phyloP scores from a whole-genome alignment of 352 stramenopile genomes.

The Globisporangium paddicum region DNA sequence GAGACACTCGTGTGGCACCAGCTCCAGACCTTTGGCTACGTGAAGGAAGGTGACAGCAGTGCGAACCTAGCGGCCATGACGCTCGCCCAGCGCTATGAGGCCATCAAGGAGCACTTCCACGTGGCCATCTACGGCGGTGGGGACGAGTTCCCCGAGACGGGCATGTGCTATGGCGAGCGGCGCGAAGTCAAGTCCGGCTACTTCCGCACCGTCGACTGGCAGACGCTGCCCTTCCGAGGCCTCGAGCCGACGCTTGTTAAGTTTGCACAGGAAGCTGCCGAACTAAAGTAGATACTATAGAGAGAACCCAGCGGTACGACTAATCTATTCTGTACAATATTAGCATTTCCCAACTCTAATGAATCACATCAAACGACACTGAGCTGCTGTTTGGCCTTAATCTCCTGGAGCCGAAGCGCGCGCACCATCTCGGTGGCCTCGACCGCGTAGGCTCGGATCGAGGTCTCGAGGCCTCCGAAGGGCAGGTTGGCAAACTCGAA shows the following conservation, averaged over 20 bases:
- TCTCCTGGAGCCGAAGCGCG: not conserved
- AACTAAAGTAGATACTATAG: constrained; percentile 5
- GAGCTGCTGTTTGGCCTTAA: not conserved
- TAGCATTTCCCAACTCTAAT: not conserved
- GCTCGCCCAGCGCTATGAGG: constrained; percentile 20
- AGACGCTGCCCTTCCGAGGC: constrained; percentile 21
- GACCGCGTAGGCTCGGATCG: constrained; percentile 21
- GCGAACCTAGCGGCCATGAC: constrained; percentile 1
- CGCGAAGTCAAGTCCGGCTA: constrained; percentile 17
- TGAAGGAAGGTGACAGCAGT: not conserved
- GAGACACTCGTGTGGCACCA: constrained; percentile 27
- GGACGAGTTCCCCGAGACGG: constrained; percentile 26
- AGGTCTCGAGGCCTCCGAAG: constrained; percentile 23
- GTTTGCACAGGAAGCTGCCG: constrained; percentile 26
- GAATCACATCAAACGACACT: not conserved
- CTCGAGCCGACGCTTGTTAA: constrained; percentile 29
- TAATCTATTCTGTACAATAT: constrained; percentile 1
- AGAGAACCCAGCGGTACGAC: not conserved
- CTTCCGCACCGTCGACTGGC: constrained; percentile 29
- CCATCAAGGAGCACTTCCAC: constrained; percentile 30
- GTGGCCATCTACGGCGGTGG: constrained; percentile 36
- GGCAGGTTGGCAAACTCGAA: constrained; percentile 18
- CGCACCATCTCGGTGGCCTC: constrained; percentile 19
- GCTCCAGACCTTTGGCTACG: constrained; percentile 26
- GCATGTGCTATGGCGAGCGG: constrained; percentile 44